A percentile compares a stretch with the other conserved stretches of the same genome.
These are phyloP conservation scores for Hymenoscyphus albidus DNA, from an alignment of 2,329 filamentous ascomycete species.

Conservation along the genomic window DNA sequence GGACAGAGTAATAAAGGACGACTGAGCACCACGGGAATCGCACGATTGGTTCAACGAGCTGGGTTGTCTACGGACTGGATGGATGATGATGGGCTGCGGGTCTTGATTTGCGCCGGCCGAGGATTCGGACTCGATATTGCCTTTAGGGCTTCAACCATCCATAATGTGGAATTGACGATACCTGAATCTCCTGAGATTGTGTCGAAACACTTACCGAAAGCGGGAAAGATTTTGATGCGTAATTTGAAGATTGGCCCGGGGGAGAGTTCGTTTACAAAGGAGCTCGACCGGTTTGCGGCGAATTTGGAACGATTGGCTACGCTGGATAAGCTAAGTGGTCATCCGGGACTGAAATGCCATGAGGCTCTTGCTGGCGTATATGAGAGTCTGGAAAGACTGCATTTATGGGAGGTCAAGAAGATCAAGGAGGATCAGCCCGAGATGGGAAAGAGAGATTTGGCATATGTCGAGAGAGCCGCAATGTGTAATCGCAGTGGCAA, in stretches of 20 bases:
- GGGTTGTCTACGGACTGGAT: constrained; percentile 65
- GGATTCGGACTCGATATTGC: constrained; percentile 59
- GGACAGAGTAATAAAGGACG: constrained; percentile 49
- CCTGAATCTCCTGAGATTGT: constrained; percentile 56
- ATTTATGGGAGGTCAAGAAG: constrained; percentile 64
- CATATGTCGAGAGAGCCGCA: constrained; percentile 31
- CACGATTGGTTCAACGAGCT: constrained; percentile 62
- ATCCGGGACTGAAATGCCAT: constrained; percentile 68
- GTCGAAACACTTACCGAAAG: constrained; percentile 56
- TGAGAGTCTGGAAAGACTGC: constrained; percentile 64
- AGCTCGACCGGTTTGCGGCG: constrained; percentile 63
- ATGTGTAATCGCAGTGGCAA: constrained; percentile 68
- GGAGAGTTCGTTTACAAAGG: constrained; percentile 65
- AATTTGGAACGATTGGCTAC: constrained; percentile 68
- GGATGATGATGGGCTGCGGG: constrained; percentile 46
- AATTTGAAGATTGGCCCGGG: constrained; percentile 58
- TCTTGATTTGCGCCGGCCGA: constrained; percentile 59
- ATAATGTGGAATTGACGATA: constrained; percentile 60
- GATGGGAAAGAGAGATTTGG: constrained; percentile 44
- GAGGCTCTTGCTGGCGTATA: constrained; percentile 73
- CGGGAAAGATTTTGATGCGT: constrained; percentile 60
- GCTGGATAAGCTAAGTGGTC: constrained; percentile 68
- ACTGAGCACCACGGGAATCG: constrained; percentile 72
- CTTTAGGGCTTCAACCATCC: constrained; percentile 49
- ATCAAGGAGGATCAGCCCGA: constrained; percentile 46